These are phyloP conservation scores for Toxicodendron radicans DNA, from an alignment of 345 rosid species.

Conservation along the genomic window DNA sequence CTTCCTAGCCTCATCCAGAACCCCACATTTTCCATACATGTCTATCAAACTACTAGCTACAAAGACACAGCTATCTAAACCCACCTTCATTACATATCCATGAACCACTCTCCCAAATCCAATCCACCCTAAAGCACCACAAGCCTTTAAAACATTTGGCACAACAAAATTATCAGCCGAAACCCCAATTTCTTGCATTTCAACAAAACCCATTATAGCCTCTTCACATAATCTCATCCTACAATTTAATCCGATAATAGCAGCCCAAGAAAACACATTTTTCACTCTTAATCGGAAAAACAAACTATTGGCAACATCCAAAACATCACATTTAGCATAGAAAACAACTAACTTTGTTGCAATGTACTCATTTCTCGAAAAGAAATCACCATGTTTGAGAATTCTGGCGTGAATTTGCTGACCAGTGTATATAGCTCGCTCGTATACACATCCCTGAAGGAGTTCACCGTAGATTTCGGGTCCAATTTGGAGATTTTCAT, in stretches of 20 bases:
- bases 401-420: conserved; percentile 77
- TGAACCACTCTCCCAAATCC: conserved; percentile 67
- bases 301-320: conserved; percentile 41
- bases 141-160: conserved; percentile 76
- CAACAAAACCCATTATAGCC: conserved; percentile 54
- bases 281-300: conserved; percentile 45
- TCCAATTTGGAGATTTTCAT: conserved; percentile 35
- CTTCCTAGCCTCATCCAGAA: conserved; percentile 56
- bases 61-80: conserved; percentile 56
- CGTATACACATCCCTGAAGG: conserved; percentile 70
- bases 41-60: conserved; percentile 69
- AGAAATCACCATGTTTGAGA: conserved; percentile 56
- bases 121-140: conserved; percentile 58
- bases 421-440: conserved; percentile 53
- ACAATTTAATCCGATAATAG: conserved; percentile 65
- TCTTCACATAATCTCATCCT: conserved; percentile 50
- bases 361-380: conserved; percentile 55
- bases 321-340: conserved; percentile 60
- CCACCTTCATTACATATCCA: conserved; percentile 60
- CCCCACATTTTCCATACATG: conserved; percentile 67
- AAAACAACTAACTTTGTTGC: conserved; percentile 70
- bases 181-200: conserved; percentile 56
- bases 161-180: conserved; percentile 67
- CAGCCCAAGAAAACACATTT: conserved; percentile 86
- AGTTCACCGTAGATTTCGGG: conserved; percentile 68